Evolutionary conservation across 805 yeast genomes (phyloP).

Genomic region (Nakazawaea peltata): DNA sequence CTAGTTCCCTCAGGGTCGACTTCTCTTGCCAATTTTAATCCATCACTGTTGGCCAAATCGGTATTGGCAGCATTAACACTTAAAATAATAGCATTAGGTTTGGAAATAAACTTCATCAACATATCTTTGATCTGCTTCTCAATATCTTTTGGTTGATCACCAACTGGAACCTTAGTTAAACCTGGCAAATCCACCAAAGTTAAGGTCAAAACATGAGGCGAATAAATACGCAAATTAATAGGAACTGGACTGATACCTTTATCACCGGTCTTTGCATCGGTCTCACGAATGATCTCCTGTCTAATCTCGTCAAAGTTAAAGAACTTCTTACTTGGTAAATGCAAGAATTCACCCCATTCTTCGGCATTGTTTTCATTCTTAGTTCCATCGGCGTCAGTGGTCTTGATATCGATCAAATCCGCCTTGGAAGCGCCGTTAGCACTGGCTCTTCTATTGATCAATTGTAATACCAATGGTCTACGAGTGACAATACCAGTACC

Average conservation of each 20-base stretch:
- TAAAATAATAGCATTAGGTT: constrained; percentile 89
- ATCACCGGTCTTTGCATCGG: constrained; percentile 74
- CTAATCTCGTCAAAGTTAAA: constrained; percentile 85
- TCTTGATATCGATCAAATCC: constrained; percentile 36
- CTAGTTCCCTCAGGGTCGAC: constrained; percentile 96
- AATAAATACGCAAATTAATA: constrained; percentile 84
- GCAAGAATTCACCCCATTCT: constrained; percentile 98
- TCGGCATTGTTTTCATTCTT: constrained; percentile 62
- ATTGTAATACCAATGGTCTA: constrained; percentile 77
- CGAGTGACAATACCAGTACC: constrained; percentile 92
- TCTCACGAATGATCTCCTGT: constrained; percentile 84
- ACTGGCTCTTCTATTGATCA: constrained; percentile 53
- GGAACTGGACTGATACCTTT: constrained; percentile 91
- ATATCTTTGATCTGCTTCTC: constrained; percentile 91
- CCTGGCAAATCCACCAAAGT: constrained; percentile 97
- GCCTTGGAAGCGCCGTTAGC: constrained; percentile 13
- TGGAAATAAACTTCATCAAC: constrained; percentile 87
- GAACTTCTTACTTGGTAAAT: constrained; percentile 81
- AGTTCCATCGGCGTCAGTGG: constrained; percentile 35
- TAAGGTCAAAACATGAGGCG: constrained; percentile 89
- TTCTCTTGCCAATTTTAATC: constrained; percentile 91
- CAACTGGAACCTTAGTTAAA: constrained; percentile 95
- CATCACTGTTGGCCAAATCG: constrained; percentile 95
- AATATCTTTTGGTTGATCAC: constrained; percentile 97
- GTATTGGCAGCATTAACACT: constrained; percentile 96